phyloP scores from a whole-genome alignment of 495 filamentous ascomycete species.

The Paragyromitra xinjiangensis region DNA sequence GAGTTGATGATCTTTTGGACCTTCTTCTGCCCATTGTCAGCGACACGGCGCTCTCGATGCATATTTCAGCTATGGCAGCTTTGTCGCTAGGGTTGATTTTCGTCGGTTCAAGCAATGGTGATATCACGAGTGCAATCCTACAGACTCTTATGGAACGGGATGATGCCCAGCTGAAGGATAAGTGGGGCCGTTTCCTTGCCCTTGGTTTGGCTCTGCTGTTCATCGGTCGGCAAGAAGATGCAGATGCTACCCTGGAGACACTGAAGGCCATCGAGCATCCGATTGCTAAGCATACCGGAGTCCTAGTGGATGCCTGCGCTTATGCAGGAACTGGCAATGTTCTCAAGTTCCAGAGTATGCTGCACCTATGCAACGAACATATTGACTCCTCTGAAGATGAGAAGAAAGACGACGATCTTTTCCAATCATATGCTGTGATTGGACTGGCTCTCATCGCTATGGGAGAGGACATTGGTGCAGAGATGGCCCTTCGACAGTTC shows the following conservation, averaged over 20 bases:
- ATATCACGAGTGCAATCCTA: constrained; percentile 87
- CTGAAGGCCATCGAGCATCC: constrained; percentile 95
- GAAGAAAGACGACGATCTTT: constrained; percentile 90
- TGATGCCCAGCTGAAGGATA: constrained; percentile 86
- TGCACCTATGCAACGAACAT: constrained; percentile 97
- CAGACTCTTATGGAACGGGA: constrained; percentile 77
- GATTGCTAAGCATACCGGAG: constrained; percentile 87
- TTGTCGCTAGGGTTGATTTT: constrained; percentile 89
- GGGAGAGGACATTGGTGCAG: constrained; percentile 98
- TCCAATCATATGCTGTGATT: constrained; percentile 94
- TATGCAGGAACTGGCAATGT: constrained; percentile 98
- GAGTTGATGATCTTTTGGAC: constrained; percentile 82
- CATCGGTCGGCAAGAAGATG: constrained; percentile 96
- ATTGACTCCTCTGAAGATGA: constrained; percentile 89
- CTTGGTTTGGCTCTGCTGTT: constrained; percentile 92
- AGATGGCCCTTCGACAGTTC: constrained; percentile 98
- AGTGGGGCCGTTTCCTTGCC: constrained; percentile 96
- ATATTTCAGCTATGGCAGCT: constrained; percentile 94
- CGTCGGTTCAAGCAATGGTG: constrained; percentile 88
- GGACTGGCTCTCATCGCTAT: constrained; percentile 94
- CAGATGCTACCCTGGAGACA: constrained; percentile 92
- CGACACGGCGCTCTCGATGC: constrained; percentile 85
- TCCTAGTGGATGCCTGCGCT: constrained; percentile 93
- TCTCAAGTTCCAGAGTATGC: constrained; percentile 91
- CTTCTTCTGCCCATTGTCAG: constrained; percentile 83